Percentiles rank a stretch among this genome's conserved stretches.
phyloP scores from a whole-genome alignment of 495 filamentous ascomycete species.

The Tirmania nivea region DNA sequence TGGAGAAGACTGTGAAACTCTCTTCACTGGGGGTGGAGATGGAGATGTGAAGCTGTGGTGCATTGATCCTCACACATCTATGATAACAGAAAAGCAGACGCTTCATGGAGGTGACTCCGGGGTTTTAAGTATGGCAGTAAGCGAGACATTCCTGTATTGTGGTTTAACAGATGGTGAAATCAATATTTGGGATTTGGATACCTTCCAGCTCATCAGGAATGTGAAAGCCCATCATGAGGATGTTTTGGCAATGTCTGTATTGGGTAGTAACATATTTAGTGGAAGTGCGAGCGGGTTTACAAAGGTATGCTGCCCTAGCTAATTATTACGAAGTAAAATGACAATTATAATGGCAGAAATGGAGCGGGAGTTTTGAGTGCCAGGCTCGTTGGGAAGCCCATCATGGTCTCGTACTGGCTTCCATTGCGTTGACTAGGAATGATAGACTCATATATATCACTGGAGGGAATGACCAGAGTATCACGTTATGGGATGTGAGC shows the following conservation, averaged over 20 bases:
- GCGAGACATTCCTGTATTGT: constrained; percentile 75
- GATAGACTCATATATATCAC: constrained; percentile 64
- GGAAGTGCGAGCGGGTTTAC: constrained; percentile 59
- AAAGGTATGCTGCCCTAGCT: constrained; percentile 34
- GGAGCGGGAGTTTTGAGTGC: constrained; percentile 74
- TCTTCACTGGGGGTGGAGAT: constrained; percentile 84
- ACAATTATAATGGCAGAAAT: constrained; percentile 31
- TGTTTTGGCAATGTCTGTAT: constrained; percentile 65
- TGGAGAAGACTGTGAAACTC: constrained; percentile 30
- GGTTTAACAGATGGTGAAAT: constrained; percentile 76
- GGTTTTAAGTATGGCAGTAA: constrained; percentile 60
- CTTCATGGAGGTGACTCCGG: constrained; percentile 59
- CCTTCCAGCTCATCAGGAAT: constrained; percentile 65
- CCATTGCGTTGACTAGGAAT: constrained; percentile 43
- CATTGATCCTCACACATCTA: constrained; percentile 24
- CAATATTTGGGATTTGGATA: constrained; percentile 93
- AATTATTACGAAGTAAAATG: not conserved
- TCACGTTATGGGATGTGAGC: constrained; percentile 70
- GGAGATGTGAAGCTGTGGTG: constrained; percentile 83
- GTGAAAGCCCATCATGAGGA: constrained; percentile 64
- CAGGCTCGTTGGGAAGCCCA: constrained; percentile 69
- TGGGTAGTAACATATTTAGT: constrained; percentile 63
- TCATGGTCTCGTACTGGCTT: constrained; percentile 68
- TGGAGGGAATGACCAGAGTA: constrained; percentile 77
- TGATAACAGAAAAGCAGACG: constrained; percentile 36